These are phyloP conservation scores for Sporobolomyces roseus DNA, from an alignment of 768 basidiomycete species.

Conservation along the genomic window DNA sequence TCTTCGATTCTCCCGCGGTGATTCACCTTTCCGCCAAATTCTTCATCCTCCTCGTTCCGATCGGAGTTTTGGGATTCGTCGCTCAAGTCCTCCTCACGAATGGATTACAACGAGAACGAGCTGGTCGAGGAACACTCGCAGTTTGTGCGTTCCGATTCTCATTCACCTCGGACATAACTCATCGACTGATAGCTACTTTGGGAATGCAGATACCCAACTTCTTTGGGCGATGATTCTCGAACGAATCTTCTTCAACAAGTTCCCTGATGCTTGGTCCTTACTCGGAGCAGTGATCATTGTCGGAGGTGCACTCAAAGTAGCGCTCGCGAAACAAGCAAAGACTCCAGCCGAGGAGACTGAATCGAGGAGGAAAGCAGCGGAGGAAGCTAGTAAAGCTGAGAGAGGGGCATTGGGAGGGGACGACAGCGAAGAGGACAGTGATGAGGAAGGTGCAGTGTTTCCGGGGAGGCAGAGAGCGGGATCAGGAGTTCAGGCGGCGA, in stretches of 20 bases:
- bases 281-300: constrained; percentile 61
- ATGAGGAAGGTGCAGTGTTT: background rate
- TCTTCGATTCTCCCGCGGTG: constrained; percentile 44
- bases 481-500: constrained; percentile 9
- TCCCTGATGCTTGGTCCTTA: constrained; percentile 60
- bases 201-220: constrained; percentile 25
- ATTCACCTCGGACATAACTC: background rate
- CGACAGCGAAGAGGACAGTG: background rate
- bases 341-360: no score
- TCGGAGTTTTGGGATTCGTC: constrained; percentile 52
- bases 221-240: constrained; percentile 59
- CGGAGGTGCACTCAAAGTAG: constrained; percentile 37
- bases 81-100: constrained; percentile 58
- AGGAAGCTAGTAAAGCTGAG: background rate
- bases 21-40: constrained; percentile 39
- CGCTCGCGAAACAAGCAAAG: constrained; percentile 20
- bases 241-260: constrained; percentile 60
- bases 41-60: constrained; percentile 37
- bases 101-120: constrained; percentile 65
- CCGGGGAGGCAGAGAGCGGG: constrained; percentile 2
- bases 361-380: background rate
- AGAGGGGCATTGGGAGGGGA: background rate
- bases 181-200: no score
- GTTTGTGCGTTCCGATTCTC: constrained; percentile 52
- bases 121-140: constrained; percentile 61